phyloP scores from a whole-genome alignment of 1,284 basidiomycete genomes.

The Ganoderma lucidum region DNA sequence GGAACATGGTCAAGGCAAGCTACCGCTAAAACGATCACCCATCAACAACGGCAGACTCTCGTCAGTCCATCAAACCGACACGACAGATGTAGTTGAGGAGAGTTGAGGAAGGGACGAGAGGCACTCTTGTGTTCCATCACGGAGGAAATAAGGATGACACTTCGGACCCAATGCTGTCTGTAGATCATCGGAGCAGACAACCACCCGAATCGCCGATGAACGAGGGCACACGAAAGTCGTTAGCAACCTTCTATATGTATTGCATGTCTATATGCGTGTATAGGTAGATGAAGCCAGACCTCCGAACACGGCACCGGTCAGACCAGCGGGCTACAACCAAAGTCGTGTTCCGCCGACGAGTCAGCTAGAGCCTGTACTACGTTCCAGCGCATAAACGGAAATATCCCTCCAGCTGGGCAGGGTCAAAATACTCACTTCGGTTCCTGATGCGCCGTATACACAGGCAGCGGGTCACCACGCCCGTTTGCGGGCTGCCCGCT shows the following conservation, averaged over 20 bases:
- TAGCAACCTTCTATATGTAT: neutral
- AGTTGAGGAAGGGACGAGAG: too few species aligned
- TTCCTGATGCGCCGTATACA: neutral
- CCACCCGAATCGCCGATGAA: neutral
- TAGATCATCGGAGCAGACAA: neutral
- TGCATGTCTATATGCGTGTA: neutral
- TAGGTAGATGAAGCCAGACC: neutral
- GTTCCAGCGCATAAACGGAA: neutral
- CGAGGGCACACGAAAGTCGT: neutral
- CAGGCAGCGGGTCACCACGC: neutral
- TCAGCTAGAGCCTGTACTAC: too few species aligned
- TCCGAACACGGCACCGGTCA: neutral
- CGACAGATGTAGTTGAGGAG: too few species aligned
- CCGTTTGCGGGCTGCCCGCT: neutral
- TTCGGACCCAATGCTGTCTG: neutral
- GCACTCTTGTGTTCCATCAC: too few species aligned
- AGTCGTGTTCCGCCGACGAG: too few species aligned
- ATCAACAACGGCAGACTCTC: too few species aligned
- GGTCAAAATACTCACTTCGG: neutral
- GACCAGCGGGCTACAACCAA: too few species aligned
- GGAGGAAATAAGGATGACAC: too few species aligned
- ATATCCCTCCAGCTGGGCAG: neutral
- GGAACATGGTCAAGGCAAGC: too few species aligned
- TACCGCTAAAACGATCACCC: too few species aligned
- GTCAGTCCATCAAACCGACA: too few species aligned